Conservation (phyloP, 139 green algal genomes). For the Chlamydomonas sphaeroides region DNA sequence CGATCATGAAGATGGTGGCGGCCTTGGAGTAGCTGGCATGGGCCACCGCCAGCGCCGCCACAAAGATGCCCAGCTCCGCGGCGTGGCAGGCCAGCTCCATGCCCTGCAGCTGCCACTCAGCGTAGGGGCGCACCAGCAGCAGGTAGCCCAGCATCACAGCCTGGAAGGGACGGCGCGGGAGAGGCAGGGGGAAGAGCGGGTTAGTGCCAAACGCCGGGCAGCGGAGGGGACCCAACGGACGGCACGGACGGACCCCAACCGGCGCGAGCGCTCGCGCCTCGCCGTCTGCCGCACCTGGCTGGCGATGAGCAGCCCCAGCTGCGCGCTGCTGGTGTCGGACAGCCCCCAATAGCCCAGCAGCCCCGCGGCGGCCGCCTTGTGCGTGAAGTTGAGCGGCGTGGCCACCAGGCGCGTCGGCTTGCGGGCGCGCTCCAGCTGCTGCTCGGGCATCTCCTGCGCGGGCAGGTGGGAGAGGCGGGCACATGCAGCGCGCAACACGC, state of each 20-base stretch:
- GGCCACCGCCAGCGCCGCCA: neutral
- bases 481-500: too few species aligned
- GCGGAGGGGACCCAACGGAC: too few species aligned
- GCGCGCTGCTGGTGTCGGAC: neutral
- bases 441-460: neutral
- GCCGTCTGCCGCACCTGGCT: slow-evolving; percentile 6
- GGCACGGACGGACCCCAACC: too few species aligned
- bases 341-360: slow-evolving; percentile 15
- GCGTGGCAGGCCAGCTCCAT: slow-evolving; percentile 16
- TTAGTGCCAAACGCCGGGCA: too few species aligned
- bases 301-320: neutral
- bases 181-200: too few species aligned
- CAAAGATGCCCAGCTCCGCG: slow-evolving; percentile 20
- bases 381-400: slow-evolving; percentile 27
- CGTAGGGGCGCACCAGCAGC: slow-evolving; percentile 2
- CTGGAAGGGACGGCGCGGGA: neutral
- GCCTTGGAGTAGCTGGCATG: neutral
- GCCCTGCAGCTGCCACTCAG: slow-evolving; percentile 20
- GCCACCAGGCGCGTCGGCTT: neutral
- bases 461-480: neutral
- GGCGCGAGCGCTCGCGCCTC: too few species aligned
- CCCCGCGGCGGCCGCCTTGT: slow-evolving; percentile 20
- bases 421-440: neutral
- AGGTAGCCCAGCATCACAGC: slow-evolving; percentile 19
- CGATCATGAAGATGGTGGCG: slow-evolving; percentile 30